A percentile compares a stretch with the other conserved stretches of the same genome.
Evolutionary conservation across 495 filamentous ascomycete species (phyloP).

Genomic region (Aspergillus baeticus): DNA sequence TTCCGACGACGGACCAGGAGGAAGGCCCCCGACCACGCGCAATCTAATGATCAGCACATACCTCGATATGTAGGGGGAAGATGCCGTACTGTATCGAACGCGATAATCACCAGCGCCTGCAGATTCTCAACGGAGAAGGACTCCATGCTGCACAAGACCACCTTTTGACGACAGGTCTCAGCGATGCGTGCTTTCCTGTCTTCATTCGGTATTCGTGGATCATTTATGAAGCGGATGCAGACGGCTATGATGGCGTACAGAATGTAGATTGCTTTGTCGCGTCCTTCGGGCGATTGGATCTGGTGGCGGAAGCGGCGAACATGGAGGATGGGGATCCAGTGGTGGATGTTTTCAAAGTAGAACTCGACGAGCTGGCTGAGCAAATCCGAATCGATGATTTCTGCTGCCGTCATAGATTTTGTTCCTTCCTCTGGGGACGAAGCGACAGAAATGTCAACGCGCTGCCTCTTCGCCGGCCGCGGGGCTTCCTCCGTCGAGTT

Average conservation of each 20-base stretch:
- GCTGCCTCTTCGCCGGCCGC: neutral
- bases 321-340: conserved; percentile 28
- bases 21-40: conserved; percentile 27
- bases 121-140: conserved; percentile 29
- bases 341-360: conserved; percentile 24
- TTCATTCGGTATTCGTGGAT: neutral
- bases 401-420: neutral
- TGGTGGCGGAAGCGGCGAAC: conserved; percentile 20
- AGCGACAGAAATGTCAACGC: neutral
- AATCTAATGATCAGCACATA: conserved; percentile 19
- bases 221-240: conserved; percentile 12
- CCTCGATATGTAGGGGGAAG: no score
- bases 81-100: conserved; percentile 28
- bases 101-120: conserved; percentile 26
- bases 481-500: neutral
- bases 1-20: conserved; percentile 29
- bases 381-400: conserved; percentile 9
- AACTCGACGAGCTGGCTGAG: conserved; percentile 25
- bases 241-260: conserved; percentile 24
- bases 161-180: conserved; percentile 21
- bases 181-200: conserved; percentile 9
- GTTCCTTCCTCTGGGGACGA: neutral
- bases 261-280: conserved; percentile 10
- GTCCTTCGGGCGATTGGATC: conserved; percentile 8
- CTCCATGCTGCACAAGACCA: conserved; percentile 22